phyloP scores from a whole-genome alignment of 2,329 filamentous ascomycete genomes.

The Laburnicola sp. region DNA sequence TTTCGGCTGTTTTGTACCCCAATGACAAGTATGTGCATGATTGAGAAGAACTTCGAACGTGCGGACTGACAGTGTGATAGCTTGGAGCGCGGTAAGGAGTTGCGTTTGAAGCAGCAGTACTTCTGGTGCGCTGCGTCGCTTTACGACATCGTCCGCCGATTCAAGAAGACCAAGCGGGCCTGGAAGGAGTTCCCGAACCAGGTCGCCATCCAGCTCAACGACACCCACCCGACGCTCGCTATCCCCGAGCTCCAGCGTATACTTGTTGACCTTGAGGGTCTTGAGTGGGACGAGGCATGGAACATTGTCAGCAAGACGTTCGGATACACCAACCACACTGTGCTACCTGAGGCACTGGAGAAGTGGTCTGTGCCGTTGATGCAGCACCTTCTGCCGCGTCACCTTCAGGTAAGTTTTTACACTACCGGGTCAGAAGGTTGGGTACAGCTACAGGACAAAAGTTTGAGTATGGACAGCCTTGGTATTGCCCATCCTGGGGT shows the following conservation, averaged over 20 bases:
- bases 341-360: constrained; percentile 93
- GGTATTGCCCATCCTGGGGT: too few species aligned
- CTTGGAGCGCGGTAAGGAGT: constrained; percentile 92
- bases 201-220: constrained; percentile 96
- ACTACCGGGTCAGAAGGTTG: too few species aligned
- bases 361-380: constrained; percentile 96
- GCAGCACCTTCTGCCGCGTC: constrained; percentile 89
- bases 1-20: constrained; percentile 94
- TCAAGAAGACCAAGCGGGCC: constrained; percentile 92
- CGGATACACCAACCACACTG: constrained; percentile 98
- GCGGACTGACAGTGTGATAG: constrained; percentile 22
- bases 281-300: constrained; percentile 95
- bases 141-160: constrained; percentile 92
- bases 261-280: constrained; percentile 81
- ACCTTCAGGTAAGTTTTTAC: constrained; percentile 64
- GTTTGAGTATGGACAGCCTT: too few species aligned
- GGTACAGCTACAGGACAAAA: too few species aligned
- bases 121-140: constrained; percentile 99
- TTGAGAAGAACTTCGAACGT: neutral
- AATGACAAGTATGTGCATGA: constrained; percentile 71
- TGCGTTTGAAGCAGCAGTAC: constrained; percentile 98
- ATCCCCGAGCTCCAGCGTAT: constrained; percentile 96
- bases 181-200: constrained; percentile 95
- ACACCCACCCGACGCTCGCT: constrained; percentile 94
- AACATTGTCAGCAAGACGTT: constrained; percentile 65